Base-by-base conservation (phyloP, 352 stramenopile genomes). In the Peronosclerospora sorghi region DNA sequence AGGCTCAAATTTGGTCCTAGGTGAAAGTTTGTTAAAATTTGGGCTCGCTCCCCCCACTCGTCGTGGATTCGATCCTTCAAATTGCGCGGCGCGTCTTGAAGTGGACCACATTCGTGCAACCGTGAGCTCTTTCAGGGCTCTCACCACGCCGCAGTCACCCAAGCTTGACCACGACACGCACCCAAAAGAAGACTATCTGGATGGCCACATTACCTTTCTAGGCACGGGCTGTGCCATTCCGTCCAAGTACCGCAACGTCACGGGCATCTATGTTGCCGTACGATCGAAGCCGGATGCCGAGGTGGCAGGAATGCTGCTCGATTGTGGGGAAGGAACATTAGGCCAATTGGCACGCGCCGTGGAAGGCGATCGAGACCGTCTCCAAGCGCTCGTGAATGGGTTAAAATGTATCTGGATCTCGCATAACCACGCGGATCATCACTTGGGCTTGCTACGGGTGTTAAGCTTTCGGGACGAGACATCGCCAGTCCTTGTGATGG, bases 241-340 rank as follows among this genome's bases (percentile, higher is more conserved):
- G 27, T 98, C 92, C 49, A 98, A 98, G 65, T 97, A 98, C 58
- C 84, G 96, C 44, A 98, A 98, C 68, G 95, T 98, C 26, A 97
- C 84, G 1, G 89, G 89, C 27, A 98, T 97, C 51, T 95, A 95
- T 50, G 32, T 98, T 12, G 61, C 83, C 54, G 44, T 96, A 5
- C 59, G 56, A 13, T 38, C 32, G 36, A 35, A 27, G 5, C 5
- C 42, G 32, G 32, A 5, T 5, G 35, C 19, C 1, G 18, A 42
- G 14, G 10, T 4, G 54, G 56, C 64, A 8, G 76, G 71, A 8
- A 82, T 98, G 41, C 78, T 99, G 41, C 58, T 98, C 14, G 95
- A 99, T 62, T 90, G 83, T 26, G 95, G 95, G n/a, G 95, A 99
- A 84, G 95, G 95, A 23, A 97, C 84, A 32, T 60, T 96, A 0